Percentiles rank a stretch among this genome's conserved stretches.
phyloP scores from a whole-genome alignment of 371 early-diverging fungal genomes.

The Sporodiniella umbellata region DNA sequence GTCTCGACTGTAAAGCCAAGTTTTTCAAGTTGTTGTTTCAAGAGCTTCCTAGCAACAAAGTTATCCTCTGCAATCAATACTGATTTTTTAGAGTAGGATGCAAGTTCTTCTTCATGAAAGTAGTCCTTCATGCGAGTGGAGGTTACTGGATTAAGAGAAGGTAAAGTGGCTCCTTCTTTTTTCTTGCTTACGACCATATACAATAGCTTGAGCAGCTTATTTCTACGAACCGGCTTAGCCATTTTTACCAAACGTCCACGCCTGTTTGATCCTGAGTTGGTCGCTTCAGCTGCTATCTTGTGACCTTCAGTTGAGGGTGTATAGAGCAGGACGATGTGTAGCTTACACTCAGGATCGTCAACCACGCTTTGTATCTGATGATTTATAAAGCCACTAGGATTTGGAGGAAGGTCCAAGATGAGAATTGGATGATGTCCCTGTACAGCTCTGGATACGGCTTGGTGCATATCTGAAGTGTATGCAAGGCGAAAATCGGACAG shows the following conservation, averaged over 20 bases:
- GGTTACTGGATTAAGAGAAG: slow-evolving; percentile 5
- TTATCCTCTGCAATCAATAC: slow-evolving; percentile 52
- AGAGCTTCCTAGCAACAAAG: slow-evolving; percentile 44
- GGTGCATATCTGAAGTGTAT: slow-evolving; percentile 30
- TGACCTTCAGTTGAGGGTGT: slow-evolving; percentile 47
- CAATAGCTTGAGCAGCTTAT: slow-evolving; percentile 40
- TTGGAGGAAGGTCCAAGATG: slow-evolving; percentile 43
- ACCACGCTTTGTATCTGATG: slow-evolving; percentile 44
- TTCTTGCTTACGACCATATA: slow-evolving; percentile 33
- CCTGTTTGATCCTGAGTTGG: slow-evolving; percentile 36
- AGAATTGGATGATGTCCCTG: slow-evolving; percentile 38
- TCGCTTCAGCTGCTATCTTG: slow-evolving; percentile 40
- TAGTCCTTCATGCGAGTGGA: slow-evolving; percentile 32
- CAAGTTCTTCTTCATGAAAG: slow-evolving; percentile 31
- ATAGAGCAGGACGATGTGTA: slow-evolving; percentile 41
- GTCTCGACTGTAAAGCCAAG: slow-evolving; percentile 47
- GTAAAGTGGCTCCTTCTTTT: slow-evolving; percentile 9
- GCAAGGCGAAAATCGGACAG: slow-evolving; percentile 28
- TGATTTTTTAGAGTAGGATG: slow-evolving; percentile 29
- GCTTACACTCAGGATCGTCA: slow-evolving; percentile 43
- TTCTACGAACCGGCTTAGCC: slow-evolving; percentile 56
- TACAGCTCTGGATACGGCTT: slow-evolving; percentile 37
- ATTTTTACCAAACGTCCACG: slow-evolving; percentile 47
- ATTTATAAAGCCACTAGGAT: slow-evolving; percentile 30
- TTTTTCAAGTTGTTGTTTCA: slow-evolving; percentile 43